A percentile compares a stretch with the other conserved stretches of the same genome.
These are phyloP conservation scores for Babjeviella inositovora DNA, from an alignment of 805 yeast species.

Conservation along the genomic window DNA sequence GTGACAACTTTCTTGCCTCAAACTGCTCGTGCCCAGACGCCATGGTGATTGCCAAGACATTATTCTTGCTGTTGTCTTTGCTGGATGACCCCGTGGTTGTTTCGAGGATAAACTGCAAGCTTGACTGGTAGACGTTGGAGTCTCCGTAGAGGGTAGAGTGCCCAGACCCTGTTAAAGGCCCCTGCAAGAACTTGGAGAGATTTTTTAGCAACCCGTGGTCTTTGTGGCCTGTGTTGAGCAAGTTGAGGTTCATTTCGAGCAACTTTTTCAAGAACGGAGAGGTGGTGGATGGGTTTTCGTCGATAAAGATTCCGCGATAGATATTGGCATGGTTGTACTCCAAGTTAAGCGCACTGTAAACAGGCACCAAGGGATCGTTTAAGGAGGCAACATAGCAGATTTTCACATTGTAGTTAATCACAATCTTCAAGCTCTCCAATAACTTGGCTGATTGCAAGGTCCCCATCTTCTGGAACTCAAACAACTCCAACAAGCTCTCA, in stretches of 20 bases:
- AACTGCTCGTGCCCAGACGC: constrained; percentile 25
- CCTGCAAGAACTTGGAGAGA: constrained; percentile 65
- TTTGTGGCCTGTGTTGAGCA: too few species aligned
- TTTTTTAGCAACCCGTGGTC: constrained; percentile 85
- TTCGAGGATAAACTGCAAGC: constrained; percentile 57
- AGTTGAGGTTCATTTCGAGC: too few species aligned
- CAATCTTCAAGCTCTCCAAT: constrained; percentile 44
- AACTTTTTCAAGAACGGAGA: too few species aligned
- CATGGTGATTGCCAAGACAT: constrained; percentile 8
- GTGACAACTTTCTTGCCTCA: constrained; percentile 43
- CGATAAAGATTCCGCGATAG: constrained; percentile 26
- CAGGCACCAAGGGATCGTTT: constrained; percentile 26
- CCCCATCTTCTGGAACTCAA: constrained; percentile 71
- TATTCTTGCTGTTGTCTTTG: not conserved
- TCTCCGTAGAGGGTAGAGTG: constrained; percentile 85
- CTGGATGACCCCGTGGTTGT: constrained; percentile 39
- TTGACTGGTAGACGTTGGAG: constrained; percentile 69
- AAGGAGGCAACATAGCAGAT: constrained; percentile 23
- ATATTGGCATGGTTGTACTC: constrained; percentile 26
- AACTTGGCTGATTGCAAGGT: constrained; percentile 60
- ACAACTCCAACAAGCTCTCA: constrained; percentile 72
- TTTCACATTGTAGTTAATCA: constrained; percentile 32
- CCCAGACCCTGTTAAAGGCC: constrained; percentile 90
- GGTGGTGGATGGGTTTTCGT: constrained; percentile 20
- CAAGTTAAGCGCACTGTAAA: constrained; percentile 24